A percentile compares a stretch with the other conserved stretches of the same genome.
phyloP scores from a whole-genome alignment of 257 asterid genomes.

The Anisodus tanguticus region DNA sequence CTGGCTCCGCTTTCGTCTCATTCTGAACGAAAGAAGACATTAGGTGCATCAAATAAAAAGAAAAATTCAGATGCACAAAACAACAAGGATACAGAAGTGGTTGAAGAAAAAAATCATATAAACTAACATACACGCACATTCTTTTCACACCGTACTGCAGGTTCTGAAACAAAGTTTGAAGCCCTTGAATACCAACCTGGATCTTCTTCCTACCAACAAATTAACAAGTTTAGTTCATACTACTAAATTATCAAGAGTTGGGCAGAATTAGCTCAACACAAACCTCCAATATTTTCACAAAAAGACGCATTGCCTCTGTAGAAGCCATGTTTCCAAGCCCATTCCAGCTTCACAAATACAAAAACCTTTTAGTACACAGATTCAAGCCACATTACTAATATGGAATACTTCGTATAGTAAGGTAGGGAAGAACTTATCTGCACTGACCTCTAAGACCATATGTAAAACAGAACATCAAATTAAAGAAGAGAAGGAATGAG shows the following conservation, averaged over 20 bases:
- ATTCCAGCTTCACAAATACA: slow-evolving; percentile 70
- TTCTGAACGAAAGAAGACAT: slow-evolving; percentile 53
- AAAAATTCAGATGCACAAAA: slow-evolving; percentile 26
- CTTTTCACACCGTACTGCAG: slow-evolving; percentile 69
- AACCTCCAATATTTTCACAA: slow-evolving; percentile 97
- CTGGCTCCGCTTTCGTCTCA: slow-evolving; percentile 54
- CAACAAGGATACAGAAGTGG: slow-evolving; percentile 21
- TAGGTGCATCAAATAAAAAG: slow-evolving; percentile 29
- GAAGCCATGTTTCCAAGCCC: slow-evolving; percentile 90
- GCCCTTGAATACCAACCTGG: slow-evolving; percentile 97
- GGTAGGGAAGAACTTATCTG: neutral
- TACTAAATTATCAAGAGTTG: slow-evolving; percentile 18
- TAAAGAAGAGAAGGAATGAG: neutral
- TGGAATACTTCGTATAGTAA: neutral
- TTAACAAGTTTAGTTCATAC: slow-evolving; percentile 17
- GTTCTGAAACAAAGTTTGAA: slow-evolving; percentile 69
- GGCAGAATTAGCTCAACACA: slow-evolving; percentile 36
- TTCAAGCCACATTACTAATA: slow-evolving; percentile 1
- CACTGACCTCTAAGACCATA: slow-evolving; percentile 4
- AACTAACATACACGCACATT: slow-evolving; percentile 62
- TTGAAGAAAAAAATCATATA: slow-evolving; percentile 28
- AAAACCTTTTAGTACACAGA: slow-evolving; percentile 19
- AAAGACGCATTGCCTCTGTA: slow-evolving; percentile 97
- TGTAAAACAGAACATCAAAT: neutral
- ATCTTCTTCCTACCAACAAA: slow-evolving; percentile 78